Evolutionary conservation across 331 rosid genomes (phyloP).

Genomic region (Malus hybrid): DNA sequence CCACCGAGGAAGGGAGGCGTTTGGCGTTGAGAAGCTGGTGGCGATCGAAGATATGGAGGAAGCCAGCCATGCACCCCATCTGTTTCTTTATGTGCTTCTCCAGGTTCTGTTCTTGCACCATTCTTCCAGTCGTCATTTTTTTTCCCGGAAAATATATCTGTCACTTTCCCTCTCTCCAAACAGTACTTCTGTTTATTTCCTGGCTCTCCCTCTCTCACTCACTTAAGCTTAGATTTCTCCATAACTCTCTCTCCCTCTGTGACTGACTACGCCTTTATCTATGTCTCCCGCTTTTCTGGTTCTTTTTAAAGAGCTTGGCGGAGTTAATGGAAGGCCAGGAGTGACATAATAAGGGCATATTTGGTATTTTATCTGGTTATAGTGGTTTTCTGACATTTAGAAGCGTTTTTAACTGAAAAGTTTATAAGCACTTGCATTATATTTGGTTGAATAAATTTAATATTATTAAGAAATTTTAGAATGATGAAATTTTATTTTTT

Average conservation of each 20-base stretch:
- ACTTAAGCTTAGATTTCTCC: slow-evolving; percentile 7
- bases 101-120: slow-evolving; percentile 57
- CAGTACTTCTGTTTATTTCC: not conserved
- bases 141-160: not conserved
- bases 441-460: too few relatives aligned
- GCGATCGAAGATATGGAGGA: slow-evolving; percentile 91
- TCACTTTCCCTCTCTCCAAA: not conserved
- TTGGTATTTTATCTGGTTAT: not conserved
- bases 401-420: rapidly evolving
- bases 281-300: slow-evolving; percentile 85
- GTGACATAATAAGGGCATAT: not conserved
- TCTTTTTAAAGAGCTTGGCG: slow-evolving; percentile 40
- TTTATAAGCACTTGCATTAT: too few relatives aligned
- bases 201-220: not conserved
- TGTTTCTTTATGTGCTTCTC: slow-evolving; percentile 75
- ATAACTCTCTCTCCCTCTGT: not conserved
- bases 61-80: slow-evolving; percentile 99
- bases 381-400: too few relatives aligned
- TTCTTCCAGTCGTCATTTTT: slow-evolving; percentile 52
- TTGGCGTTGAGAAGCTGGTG: slow-evolving; percentile 63
- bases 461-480: too few relatives aligned
- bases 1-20: slow-evolving; percentile 56
- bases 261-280: slow-evolving; percentile 13
- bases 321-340: slow-evolving; percentile 17
- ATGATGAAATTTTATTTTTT: too few relatives aligned